A percentile compares a stretch with the other conserved stretches of the same genome.
phyloP scores from a whole-genome alignment of 139 green algal species.

The Coelastrella sp. region DNA sequence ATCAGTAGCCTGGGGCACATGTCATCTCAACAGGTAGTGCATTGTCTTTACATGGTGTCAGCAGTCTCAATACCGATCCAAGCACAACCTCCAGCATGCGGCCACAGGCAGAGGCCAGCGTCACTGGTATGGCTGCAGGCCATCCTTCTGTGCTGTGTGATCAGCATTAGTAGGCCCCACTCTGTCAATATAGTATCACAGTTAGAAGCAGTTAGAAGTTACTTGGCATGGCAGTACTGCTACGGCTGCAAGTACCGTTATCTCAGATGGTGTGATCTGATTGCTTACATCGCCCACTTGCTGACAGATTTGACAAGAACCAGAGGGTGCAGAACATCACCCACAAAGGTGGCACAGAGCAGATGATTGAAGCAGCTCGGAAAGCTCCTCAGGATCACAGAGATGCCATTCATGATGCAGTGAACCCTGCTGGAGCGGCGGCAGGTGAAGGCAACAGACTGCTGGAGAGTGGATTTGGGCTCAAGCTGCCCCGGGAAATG shows the following conservation, averaged over 20 bases:
- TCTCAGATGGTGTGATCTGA: background rate
- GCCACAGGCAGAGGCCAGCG: too few species aligned
- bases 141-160: too few species aligned
- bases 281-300: background rate
- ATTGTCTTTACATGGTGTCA: background rate
- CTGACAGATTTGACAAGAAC: background rate
- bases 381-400: background rate
- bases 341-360: background rate
- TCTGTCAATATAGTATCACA: background rate
- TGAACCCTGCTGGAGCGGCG: background rate
- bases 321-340: background rate
- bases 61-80: too few species aligned
- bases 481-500: background rate
- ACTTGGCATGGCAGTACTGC: too few species aligned
- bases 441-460: background rate
- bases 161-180: too few species aligned
- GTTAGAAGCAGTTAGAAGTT: background rate
- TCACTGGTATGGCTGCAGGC: too few species aligned
- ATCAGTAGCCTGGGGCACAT: background rate
- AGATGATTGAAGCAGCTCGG: conserved; percentile 4
- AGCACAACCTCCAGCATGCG: too few species aligned
- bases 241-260: too few species aligned
- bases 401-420: background rate
- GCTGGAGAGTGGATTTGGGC: background rate
- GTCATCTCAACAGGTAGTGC: background rate